phyloP scores from a whole-genome alignment of 2,329 filamentous ascomycete genomes.

The Fusarium multiceps region DNA sequence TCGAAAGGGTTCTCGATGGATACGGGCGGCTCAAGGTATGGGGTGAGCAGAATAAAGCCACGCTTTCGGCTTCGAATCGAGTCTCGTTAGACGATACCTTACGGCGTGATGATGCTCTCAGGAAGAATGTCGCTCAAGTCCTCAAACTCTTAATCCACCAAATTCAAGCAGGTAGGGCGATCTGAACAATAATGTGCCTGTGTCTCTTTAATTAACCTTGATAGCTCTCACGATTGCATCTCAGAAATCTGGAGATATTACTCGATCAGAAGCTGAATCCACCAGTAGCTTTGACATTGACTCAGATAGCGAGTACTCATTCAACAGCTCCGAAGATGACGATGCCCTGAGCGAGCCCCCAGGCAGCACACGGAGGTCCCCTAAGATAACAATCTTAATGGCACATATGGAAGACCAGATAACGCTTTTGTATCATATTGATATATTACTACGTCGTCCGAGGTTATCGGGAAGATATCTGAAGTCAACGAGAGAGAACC shows the following conservation, averaged over 20 bases:
- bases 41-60: not conserved
- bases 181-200: not conserved
- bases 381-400: accelerated
- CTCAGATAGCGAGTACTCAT: not conserved
- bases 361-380: accelerated
- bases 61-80: accelerated
- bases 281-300: not conserved
- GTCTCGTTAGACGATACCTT: not conserved
- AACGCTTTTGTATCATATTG: not conserved
- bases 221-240: not conserved
- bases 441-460: not conserved
- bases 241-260: not conserved
- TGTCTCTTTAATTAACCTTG: not conserved
- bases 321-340: not conserved
- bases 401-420: not conserved
- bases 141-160: not conserved
- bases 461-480: not conserved
- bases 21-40: not conserved
- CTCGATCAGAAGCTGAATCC: not conserved
- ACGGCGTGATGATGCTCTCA: not conserved
- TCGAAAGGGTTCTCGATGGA: accelerated
- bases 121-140: not conserved
- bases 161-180: accelerated
- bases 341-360: accelerated
- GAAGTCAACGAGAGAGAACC: not conserved